A percentile compares a stretch with the other conserved stretches of the same genome.
Conservation (phyloP, 805 yeast species). For the Scheffersomyces stipitis region DNA sequence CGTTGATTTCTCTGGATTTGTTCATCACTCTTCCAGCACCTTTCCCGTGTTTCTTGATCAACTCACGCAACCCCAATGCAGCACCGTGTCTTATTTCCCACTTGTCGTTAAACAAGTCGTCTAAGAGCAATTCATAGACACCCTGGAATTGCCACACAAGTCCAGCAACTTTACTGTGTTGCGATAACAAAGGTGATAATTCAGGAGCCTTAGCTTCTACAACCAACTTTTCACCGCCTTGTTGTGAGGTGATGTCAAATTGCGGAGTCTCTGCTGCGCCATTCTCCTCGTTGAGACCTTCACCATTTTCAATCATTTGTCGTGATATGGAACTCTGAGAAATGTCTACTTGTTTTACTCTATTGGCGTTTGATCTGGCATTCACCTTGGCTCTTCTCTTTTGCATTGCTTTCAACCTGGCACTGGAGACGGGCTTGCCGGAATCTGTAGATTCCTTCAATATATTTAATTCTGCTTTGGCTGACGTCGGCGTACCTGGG, state of each 20-base stretch:
- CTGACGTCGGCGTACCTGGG: constrained; percentile 14
- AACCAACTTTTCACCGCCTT: constrained; percentile 78
- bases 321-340: constrained; percentile 70
- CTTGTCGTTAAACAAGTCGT: constrained; percentile 75
- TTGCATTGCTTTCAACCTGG: constrained; percentile 93
- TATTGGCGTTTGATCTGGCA: constrained; percentile 51
- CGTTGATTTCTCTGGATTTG: constrained; percentile 60
- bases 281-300: constrained; percentile 12
- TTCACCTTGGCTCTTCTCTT: constrained; percentile 79
- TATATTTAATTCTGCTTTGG: constrained; percentile 9
- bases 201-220: constrained; percentile 74
- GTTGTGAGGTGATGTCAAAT: constrained; percentile 71
- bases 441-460: background rate
- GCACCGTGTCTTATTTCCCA: constrained; percentile 99
- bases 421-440: constrained; percentile 47
- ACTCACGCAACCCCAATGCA: constrained; percentile 85
- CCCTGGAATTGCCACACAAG: constrained; percentile 95
- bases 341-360: constrained; percentile 57
- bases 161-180: constrained; percentile 69
- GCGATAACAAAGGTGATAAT: constrained; percentile 64
- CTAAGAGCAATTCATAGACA: constrained; percentile 74
- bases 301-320: constrained; percentile 46
- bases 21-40: constrained; percentile 84
- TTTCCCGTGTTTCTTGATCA: constrained; percentile 75
- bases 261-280: constrained; percentile 28